Evolutionary conservation across 2,329 filamentous ascomycete species (phyloP), one percentile per base, ranked within the genome.

Genomic region (Fusarium drepaniforme): DNA sequence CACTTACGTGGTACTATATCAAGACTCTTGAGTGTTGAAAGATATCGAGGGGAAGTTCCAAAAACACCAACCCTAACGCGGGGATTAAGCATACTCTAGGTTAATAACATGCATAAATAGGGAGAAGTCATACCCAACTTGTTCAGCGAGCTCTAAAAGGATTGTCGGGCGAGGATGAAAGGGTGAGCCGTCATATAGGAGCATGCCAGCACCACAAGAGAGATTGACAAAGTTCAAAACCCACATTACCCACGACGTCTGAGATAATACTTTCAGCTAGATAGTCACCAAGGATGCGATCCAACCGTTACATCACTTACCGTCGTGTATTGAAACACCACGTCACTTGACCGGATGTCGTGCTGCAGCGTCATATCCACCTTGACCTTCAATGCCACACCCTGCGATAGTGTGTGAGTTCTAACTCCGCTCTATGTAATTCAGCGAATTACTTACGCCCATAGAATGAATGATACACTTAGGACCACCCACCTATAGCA

Each of bases 201-300:
- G 61, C 65, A 71, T 68, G 3, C 13, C 4, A 4, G 61, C 46
- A 5, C 65, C 68, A 7, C 35, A 62, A 2, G 65, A 62, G 4
- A 71, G 38, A n/a, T 68, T 66, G 4, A 62, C 38, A 23, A 71
- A 62, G 40, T 68, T 71, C 11, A 71, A n/a, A 0, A 68, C 66
- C 69, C 69, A 71, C 69, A 71, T 71, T 2, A 71, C 57, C 69
- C 69, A 71, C 5, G 66, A 68, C 12, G 66, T 63, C 69, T 40
- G 2, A 30, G 28, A 30, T 30, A 3, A n/a, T 71, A 11, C 4
- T 8, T 1, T 15, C 7, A 28, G 21, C 37, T 23, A 59, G 33
- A 28, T 4, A 46, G 2, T 30, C 28, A 30, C 28, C 28, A 3
- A 3, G 2, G 8, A 30, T 30, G 2, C 28, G 28, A 30, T 30